A percentile compares a stretch with the other conserved stretches of the same genome.
phyloP scores from a whole-genome alignment of 75 land plant genomes.

The Larix kaempferi region DNA sequence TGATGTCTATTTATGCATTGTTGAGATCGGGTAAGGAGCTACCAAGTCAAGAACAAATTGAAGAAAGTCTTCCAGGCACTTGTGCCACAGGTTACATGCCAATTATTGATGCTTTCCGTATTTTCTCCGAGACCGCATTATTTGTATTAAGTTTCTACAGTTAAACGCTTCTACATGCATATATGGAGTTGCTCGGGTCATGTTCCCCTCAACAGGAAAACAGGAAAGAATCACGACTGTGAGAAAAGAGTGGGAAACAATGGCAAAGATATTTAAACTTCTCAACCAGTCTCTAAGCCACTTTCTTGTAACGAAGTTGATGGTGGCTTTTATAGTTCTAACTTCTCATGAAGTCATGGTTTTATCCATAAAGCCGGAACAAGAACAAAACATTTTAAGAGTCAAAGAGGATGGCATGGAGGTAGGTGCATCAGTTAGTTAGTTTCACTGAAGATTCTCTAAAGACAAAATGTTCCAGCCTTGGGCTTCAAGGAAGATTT shows the following conservation, averaged over 20 bases:
- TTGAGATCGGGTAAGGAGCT: slow-evolving; percentile 57
- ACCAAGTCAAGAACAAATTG: slow-evolving; percentile 81
- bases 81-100: slow-evolving; percentile 96
- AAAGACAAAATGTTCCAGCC: no score
- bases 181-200: slow-evolving; percentile 13
- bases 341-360: slow-evolving; percentile 83
- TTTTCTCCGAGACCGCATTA: slow-evolving; percentile 83
- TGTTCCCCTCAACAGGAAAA: slow-evolving; percentile 86
- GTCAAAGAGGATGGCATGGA: slow-evolving; percentile 60
- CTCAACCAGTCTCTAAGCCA: slow-evolving; percentile 8
- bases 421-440: slow-evolving; percentile 56
- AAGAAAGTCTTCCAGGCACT: slow-evolving; percentile 47
- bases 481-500: no score
- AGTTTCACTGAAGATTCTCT: no score
- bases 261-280: background rate
- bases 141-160: slow-evolving; percentile 34
- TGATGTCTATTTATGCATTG: slow-evolving; percentile 97
- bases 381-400: slow-evolving; percentile 66
- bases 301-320: slow-evolving; percentile 45
- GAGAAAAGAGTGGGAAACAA: slow-evolving; percentile 12
- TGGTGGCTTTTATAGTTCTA: slow-evolving; percentile 43
- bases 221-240: slow-evolving; percentile 86
- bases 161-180: slow-evolving; percentile 15
- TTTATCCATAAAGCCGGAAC: slow-evolving; percentile 44
- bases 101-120: slow-evolving; percentile 85